These are phyloP conservation scores for Bipolaris cookei DNA, from an alignment of 2,329 filamentous ascomycete genomes.

Conservation along the genomic window DNA sequence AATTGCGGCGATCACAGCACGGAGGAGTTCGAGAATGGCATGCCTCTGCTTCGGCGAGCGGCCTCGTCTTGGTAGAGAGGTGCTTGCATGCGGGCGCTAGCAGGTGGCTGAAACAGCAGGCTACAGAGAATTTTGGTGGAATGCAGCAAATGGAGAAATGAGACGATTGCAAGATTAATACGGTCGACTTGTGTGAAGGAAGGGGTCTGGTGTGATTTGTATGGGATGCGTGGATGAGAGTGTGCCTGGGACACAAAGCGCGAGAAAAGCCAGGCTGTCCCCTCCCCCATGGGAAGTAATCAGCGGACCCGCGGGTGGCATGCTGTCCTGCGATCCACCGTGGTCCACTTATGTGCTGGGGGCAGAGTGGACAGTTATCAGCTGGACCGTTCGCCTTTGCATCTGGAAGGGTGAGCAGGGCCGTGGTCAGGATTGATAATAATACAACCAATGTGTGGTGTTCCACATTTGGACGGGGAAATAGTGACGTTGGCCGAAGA, in stretches of 20 bases:
- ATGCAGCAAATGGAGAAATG: constrained; percentile 3
- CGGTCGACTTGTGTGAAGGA: too few species aligned
- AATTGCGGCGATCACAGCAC: constrained; percentile 24
- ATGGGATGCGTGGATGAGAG: too few species aligned
- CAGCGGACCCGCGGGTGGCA: constrained; percentile 1
- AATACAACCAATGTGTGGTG: constrained; percentile 10
- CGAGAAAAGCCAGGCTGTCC: not conserved
- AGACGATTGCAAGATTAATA: not conserved
- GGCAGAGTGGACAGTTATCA: not conserved
- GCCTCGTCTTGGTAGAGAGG: constrained; percentile 17
- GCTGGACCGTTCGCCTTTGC: constrained; percentile 3
- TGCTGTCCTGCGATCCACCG: not conserved
- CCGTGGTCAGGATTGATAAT: constrained; percentile 1
- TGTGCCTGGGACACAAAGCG: constrained; percentile 12
- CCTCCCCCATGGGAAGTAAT: constrained; percentile 1
- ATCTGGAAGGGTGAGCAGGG: not conserved
- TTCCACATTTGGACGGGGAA: constrained; percentile 9
- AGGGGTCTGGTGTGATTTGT: not conserved
- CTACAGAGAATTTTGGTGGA: not conserved
- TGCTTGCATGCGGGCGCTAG: constrained; percentile 10
- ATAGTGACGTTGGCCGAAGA: constrained; percentile 23
- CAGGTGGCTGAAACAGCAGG: constrained; percentile 11
- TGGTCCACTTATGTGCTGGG: not conserved
- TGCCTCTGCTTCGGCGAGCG: constrained; percentile 16
- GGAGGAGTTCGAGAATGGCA: constrained; percentile 11